Percentiles rank a stretch among this genome's conserved stretches.
Conservation (phyloP, 2,329 filamentous ascomycete species). For the Scytalidium lignicola region DNA sequence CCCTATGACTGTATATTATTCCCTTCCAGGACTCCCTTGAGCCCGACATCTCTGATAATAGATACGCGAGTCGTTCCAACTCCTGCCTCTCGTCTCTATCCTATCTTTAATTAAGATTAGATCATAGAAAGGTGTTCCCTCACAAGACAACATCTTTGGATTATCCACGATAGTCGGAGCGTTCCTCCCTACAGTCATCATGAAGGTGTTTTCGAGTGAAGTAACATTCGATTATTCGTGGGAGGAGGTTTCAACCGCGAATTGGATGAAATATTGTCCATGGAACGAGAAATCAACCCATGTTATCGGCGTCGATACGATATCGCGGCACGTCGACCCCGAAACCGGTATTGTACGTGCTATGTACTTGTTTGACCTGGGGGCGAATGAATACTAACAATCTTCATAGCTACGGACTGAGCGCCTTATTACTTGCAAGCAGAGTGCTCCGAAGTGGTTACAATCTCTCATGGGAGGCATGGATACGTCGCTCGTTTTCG, state of each 20-base stretch:
- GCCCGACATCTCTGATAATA: not conserved
- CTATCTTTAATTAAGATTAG: not conserved
- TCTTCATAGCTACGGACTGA: slow-evolving; percentile 59
- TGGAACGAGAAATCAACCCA: slow-evolving; percentile 99
- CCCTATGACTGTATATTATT: not conserved
- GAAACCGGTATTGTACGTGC: slow-evolving; percentile 59
- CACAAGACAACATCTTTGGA: not conserved
- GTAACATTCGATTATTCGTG: slow-evolving; percentile 97
- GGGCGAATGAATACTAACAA: slow-evolving; percentile 7
- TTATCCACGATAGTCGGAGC: not conserved
- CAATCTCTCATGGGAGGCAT: slow-evolving; percentile 71
- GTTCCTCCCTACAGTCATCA: slow-evolving; percentile 32
- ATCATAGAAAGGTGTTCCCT: not conserved
- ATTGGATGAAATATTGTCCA: slow-evolving; percentile 98
- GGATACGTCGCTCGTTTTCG: slow-evolving; percentile 84
- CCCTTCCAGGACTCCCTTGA: not conserved
- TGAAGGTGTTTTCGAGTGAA: slow-evolving; percentile 93
- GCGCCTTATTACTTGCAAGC: slow-evolving; percentile 59
- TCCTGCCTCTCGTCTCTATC: not conserved
- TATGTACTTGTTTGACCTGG: not conserved
- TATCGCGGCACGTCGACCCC: slow-evolving; percentile 65
- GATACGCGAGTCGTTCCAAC: not conserved
- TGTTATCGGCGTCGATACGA: slow-evolving; percentile 90
- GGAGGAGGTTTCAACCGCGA: slow-evolving; percentile 95
- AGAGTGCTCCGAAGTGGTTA: slow-evolving; percentile 74